phyloP scores from a whole-genome alignment of 176 grass and related monocot species.

The Urochloa ruziziensis region DNA sequence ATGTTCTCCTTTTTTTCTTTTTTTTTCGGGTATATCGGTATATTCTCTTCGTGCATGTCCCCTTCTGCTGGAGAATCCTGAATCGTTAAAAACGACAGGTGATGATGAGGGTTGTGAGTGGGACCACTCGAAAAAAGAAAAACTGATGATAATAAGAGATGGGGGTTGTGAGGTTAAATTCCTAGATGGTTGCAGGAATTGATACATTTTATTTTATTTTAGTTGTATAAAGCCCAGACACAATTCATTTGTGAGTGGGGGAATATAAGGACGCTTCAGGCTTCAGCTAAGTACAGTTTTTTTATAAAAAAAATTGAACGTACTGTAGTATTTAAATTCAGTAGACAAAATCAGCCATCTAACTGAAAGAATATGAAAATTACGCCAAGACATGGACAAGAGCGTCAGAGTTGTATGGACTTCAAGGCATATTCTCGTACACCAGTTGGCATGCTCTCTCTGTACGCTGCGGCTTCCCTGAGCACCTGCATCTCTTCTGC shows the following conservation, averaged over 20 bases:
- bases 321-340: too few species aligned
- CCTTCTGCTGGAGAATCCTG: background rate
- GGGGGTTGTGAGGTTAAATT: too few species aligned
- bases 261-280: too few species aligned
- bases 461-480: too few species aligned
- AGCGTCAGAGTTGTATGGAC: background rate
- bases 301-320: too few species aligned
- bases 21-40: background rate
- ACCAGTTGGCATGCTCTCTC: too few species aligned
- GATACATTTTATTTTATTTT: too few species aligned
- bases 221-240: too few species aligned
- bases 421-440: background rate
- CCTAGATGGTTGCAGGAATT: too few species aligned
- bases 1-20: too few species aligned
- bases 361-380: background rate
- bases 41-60: background rate
- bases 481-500: background rate
- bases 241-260: too few species aligned
- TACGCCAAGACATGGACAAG: background rate
- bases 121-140: background rate
- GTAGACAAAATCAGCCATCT: background rate
- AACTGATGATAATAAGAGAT: background rate
- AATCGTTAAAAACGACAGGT: background rate
- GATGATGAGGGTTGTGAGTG: background rate
- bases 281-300: too few species aligned